Evolutionary conservation across 2,329 filamentous ascomycete species (phyloP).

Genomic region (Stagonosporopsis rhizophila): DNA sequence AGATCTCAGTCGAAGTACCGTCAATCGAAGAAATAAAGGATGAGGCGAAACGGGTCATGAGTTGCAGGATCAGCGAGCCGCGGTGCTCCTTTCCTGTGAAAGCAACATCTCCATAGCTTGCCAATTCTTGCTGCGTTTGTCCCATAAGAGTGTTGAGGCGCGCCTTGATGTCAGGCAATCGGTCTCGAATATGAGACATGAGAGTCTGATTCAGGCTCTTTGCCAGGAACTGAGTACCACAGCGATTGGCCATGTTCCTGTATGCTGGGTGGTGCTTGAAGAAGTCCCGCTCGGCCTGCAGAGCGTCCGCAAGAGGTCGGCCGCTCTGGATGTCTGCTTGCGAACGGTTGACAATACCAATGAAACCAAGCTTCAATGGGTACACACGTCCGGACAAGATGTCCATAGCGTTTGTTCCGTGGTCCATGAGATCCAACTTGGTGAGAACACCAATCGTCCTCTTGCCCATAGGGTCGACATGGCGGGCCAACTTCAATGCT

Average conservation of each 20-base stretch:
- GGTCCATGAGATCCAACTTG: conserved; percentile 98
- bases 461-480: conserved; percentile 93
- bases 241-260: conserved; percentile 90
- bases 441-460: conserved; percentile 96
- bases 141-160: conserved; percentile 98
- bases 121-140: conserved; percentile 98
- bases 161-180: conserved; percentile 96
- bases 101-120: conserved; percentile 96
- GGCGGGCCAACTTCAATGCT: conserved; percentile 91
- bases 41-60: conserved; percentile 97
- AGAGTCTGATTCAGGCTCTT: conserved; percentile 94
- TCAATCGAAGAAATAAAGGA: conserved; percentile 99
- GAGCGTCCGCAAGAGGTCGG: conserved; percentile 91
- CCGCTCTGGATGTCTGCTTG: conserved; percentile 97
- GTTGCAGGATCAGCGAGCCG: conserved; percentile 90
- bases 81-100: conserved; percentile 97
- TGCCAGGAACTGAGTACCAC: conserved; percentile 91
- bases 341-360: conserved; percentile 96
- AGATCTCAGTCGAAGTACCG: conserved; percentile 97
- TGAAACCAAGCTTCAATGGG: conserved; percentile 95
- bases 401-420: conserved; percentile 96
- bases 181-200: conserved; percentile 95
- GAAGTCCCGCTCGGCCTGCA: conserved; percentile 90
- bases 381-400: conserved; percentile 98
- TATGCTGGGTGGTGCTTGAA: conserved; percentile 98